Conservation (phyloP, 2,329 filamentous ascomycete species). For the Fusarium multiceps region DNA sequence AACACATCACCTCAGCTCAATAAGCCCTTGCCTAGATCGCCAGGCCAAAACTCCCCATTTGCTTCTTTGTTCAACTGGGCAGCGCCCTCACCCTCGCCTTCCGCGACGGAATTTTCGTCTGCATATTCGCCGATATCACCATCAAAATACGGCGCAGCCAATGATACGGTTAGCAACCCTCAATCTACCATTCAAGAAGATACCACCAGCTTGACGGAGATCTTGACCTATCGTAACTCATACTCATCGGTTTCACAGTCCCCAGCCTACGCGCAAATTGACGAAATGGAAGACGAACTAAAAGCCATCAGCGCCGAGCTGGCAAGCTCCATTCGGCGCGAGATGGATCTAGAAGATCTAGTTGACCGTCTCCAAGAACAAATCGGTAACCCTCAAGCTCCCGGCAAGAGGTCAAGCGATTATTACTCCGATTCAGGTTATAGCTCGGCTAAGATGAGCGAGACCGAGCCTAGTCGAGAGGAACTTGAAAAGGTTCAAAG, state of each 20-base stretch:
- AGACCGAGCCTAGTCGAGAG: slow-evolving; percentile 70
- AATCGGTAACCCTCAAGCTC: slow-evolving; percentile 65
- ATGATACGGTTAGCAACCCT: slow-evolving; percentile 49
- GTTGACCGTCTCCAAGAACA: slow-evolving; percentile 90
- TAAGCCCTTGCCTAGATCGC: slow-evolving; percentile 67
- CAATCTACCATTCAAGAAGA: slow-evolving; percentile 53
- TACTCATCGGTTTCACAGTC: slow-evolving; percentile 62
- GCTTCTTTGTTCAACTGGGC: slow-evolving; percentile 66
- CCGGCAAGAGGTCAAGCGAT: slow-evolving; percentile 86
- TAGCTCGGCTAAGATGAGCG: slow-evolving; percentile 82
- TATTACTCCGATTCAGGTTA: slow-evolving; percentile 98
- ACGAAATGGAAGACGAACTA: slow-evolving; percentile 94
- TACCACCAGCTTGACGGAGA: slow-evolving; percentile 52
- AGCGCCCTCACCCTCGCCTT: slow-evolving; percentile 59
- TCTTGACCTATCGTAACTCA: slow-evolving; percentile 63
- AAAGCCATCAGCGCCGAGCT: slow-evolving; percentile 93
- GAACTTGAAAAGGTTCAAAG: slow-evolving; percentile 87
- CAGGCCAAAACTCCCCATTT: slow-evolving; percentile 60
- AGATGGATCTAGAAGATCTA: slow-evolving; percentile 96
- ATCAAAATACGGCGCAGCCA: slow-evolving; percentile 50
- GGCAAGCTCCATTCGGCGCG: slow-evolving; percentile 89
- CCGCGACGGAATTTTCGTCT: slow-evolving; percentile 64
- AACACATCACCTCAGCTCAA: slow-evolving; percentile 56
- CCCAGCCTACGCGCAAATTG: slow-evolving; percentile 67
- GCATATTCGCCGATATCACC: slow-evolving; percentile 65